Percentiles rank a stretch among this genome's conserved stretches.
These are phyloP conservation scores for Zychaea mexicana DNA, from an alignment of 371 early-diverging fungal species.

Conservation along the genomic window DNA sequence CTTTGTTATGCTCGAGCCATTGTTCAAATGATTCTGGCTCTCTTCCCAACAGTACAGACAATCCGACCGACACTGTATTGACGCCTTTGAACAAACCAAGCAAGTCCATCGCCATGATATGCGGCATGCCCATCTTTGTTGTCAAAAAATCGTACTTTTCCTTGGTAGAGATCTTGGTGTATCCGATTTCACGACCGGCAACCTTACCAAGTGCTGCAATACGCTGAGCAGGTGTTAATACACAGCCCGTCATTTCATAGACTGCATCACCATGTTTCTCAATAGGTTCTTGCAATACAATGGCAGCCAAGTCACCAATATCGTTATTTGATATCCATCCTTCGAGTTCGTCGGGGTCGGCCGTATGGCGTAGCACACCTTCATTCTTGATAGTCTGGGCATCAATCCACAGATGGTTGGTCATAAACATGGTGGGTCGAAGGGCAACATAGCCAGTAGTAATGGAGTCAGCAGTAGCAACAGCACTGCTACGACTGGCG, in stretches of 20 bases:
- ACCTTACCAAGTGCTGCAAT: conserved; percentile 5
- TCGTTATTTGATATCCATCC: conserved; percentile 17
- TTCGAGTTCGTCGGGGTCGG: conserved; percentile 2
- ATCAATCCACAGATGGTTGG: conserved; percentile 8
- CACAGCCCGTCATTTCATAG: conserved; percentile 15
- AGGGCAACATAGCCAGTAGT: conserved; percentile 17
- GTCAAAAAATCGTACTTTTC: conserved; percentile 10
- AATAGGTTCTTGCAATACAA: conserved; percentile 15
- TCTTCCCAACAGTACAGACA: conserved; percentile 15
- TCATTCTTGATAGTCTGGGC: background rate
- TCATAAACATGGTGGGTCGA: conserved; percentile 18
- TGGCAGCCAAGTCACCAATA: conserved; percentile 17
- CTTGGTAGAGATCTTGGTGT: background rate
- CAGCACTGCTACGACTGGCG: too few species aligned
- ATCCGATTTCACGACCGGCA: conserved; percentile 9
- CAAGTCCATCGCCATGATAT: background rate
- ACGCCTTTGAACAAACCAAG: background rate
- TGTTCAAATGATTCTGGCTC: conserved; percentile 21
- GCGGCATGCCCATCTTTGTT: conserved; percentile 5
- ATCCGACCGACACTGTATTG: background rate
- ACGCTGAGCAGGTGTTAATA: conserved; percentile 10
- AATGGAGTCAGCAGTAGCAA: too few species aligned
- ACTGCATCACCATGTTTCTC: conserved; percentile 19
- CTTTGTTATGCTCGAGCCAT: conserved; percentile 4
- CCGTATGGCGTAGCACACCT: background rate